A percentile compares a stretch with the other conserved stretches of the same genome.
phyloP scores from a whole-genome alignment of 768 basidiomycete species.

The Dictyophora rubrovolvata region DNA sequence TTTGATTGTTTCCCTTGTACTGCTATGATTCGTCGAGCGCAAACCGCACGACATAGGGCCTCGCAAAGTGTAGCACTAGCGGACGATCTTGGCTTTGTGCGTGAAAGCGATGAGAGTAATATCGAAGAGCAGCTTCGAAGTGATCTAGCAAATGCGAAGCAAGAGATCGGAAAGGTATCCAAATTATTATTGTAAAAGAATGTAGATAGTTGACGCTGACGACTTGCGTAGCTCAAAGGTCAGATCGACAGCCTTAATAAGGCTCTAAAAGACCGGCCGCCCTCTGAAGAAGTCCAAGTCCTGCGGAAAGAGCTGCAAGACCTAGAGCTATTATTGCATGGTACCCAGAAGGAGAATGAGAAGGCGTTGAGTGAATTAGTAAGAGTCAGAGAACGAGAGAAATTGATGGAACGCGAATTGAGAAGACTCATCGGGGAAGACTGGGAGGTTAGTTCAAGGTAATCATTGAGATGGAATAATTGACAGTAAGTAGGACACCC shows the following conservation, averaged over 20 bases:
- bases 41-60: slow-evolving; percentile 48
- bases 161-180: slow-evolving; percentile 58
- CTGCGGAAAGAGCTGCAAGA: slow-evolving; percentile 67
- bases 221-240: slow-evolving; percentile 39
- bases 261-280: slow-evolving; percentile 57
- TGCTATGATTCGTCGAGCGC: slow-evolving; percentile 46
- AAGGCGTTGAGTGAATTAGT: slow-evolving; percentile 75
- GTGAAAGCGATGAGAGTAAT: slow-evolving; percentile 44
- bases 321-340: slow-evolving; percentile 64
- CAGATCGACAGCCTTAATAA: slow-evolving; percentile 55
- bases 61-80: slow-evolving; percentile 23
- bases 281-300: slow-evolving; percentile 53
- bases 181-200: neutral
- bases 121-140: slow-evolving; percentile 51
- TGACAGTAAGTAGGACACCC: neutral
- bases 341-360: slow-evolving; percentile 80
- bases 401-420: slow-evolving; percentile 64
- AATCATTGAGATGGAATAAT: neutral
- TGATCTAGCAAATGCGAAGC: slow-evolving; percentile 55
- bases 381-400: slow-evolving; percentile 59
- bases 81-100: slow-evolving; percentile 52
- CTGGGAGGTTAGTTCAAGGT: slow-evolving; percentile 53
- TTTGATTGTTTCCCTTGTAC: neutral
- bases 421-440: slow-evolving; percentile 64
- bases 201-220: neutral